These are phyloP conservation scores for Sphagnum magellanicum DNA, from an alignment of 228 moss, liverwort and hornwort genomes.

Conservation along the genomic window DNA sequence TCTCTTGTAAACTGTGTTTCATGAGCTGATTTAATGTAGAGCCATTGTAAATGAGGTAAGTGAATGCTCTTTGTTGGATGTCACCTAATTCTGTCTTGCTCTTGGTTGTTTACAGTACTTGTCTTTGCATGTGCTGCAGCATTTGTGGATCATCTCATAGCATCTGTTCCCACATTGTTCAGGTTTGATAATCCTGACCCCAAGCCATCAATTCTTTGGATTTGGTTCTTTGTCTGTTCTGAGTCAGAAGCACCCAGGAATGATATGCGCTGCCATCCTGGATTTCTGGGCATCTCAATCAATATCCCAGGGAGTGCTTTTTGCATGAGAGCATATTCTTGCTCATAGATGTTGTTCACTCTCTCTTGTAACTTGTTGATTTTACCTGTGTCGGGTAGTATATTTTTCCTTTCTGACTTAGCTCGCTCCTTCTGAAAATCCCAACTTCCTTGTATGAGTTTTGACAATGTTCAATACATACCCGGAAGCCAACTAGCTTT, in stretches of 20 bases:
- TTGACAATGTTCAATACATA: no score
- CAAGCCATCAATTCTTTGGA: neutral
- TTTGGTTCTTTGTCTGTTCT: neutral
- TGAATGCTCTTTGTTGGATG: neutral
- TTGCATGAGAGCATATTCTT: constrained; percentile 5
- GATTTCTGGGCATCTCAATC: neutral
- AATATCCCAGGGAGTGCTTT: constrained; percentile 2
- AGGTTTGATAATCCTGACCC: neutral
- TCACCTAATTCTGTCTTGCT: neutral
- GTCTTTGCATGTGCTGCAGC: neutral
- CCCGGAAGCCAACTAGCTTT: no score
- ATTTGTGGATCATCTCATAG: neutral
- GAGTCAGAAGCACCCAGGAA: neutral
- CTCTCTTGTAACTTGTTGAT: constrained; percentile 8
- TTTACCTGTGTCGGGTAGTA: constrained; percentile 6
- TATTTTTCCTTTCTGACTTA: no score
- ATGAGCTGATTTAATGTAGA: no score
- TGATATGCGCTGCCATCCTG: constrained; percentile 4
- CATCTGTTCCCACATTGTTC: neutral
- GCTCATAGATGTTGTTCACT: constrained; percentile 6
- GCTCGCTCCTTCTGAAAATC: neutral
- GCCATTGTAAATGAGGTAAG: constrained; percentile 6
- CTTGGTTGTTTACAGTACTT: neutral
- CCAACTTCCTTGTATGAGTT: neutral
- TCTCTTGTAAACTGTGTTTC: no score